Evolutionary conservation across 257 asterid species (phyloP).

Genomic region (Nicotiana knightiana): DNA sequence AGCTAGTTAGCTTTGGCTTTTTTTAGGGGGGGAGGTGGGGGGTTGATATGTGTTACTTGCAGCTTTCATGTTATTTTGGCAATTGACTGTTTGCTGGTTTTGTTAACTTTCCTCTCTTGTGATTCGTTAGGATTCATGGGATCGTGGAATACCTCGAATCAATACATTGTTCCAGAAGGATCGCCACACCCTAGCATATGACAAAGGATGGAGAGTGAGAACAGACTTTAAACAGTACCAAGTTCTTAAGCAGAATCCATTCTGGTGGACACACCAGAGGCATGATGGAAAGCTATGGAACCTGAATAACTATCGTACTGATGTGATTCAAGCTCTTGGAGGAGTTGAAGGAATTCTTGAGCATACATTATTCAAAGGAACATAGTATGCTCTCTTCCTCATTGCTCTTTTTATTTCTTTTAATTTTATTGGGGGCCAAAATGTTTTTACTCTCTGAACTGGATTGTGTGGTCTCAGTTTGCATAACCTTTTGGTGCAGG

Average conservation of each 20-base stretch:
- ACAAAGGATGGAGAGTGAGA: slow-evolving; percentile 99
- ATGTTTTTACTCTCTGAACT: neutral
- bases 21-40: neutral
- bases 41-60: neutral
- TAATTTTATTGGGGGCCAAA: neutral
- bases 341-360: slow-evolving; percentile 99
- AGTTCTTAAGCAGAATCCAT: slow-evolving; percentile 97
- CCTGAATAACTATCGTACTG: slow-evolving; percentile 95
- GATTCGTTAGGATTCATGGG: slow-evolving; percentile 85
- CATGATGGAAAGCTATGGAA: slow-evolving; percentile 98
- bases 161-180: slow-evolving; percentile 98
- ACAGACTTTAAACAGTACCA: slow-evolving; percentile 98
- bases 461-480: neutral
- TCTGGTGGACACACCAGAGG: slow-evolving; percentile 99
- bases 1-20: neutral
- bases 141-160: slow-evolving; percentile 99
- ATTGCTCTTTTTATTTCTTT: neutral
- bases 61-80: neutral
- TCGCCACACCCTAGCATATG: slow-evolving; percentile 98
- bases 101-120: neutral
- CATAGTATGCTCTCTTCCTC: slow-evolving; percentile 64
- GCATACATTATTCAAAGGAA: slow-evolving; percentile 94
- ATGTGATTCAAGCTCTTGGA: slow-evolving; percentile 90
- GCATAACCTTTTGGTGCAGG: neutral
- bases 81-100: neutral